These are phyloP conservation scores for Coemansia sp. DNA, from an alignment of 192 early-diverging fungal species.

Conservation along the genomic window DNA sequence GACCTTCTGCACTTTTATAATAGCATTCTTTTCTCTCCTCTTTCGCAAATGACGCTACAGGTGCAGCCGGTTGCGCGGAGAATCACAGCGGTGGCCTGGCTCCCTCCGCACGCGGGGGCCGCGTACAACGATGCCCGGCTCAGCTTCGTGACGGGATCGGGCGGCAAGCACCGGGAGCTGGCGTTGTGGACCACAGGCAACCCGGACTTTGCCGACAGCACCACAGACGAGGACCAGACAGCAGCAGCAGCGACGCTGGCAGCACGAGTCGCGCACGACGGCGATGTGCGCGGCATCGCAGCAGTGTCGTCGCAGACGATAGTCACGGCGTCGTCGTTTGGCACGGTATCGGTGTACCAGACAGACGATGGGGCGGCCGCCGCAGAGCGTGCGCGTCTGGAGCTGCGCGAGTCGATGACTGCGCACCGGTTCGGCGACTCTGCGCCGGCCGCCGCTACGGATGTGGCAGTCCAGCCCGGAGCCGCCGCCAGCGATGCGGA, in stretches of 20 bases:
- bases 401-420: conserved; percentile 27
- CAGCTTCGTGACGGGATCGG: conserved; percentile 41
- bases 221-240: background rate
- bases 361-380: conserved; percentile 10
- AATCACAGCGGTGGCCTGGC: conserved; percentile 43
- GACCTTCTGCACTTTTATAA: no score
- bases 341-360: conserved; percentile 40
- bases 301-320: conserved; percentile 14
- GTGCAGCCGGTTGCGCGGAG: conserved; percentile 44
- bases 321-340: conserved; percentile 44
- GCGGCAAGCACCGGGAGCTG: conserved; percentile 46
- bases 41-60: conserved; percentile 17
- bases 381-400: background rate
- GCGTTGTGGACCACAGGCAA: conserved; percentile 50
- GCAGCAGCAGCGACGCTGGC: conserved; percentile 23
- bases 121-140: conserved; percentile 49
- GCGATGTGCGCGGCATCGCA: conserved; percentile 35
- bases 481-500: conserved; percentile 14
- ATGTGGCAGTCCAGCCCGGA: conserved; percentile 33
- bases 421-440: conserved; percentile 41
- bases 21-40: no score
- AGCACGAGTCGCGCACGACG: conserved; percentile 24
- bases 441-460: conserved; percentile 34
- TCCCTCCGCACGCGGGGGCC: conserved; percentile 39
- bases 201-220: conserved; percentile 28